Evolutionary conservation across 2,329 filamentous ascomycete species (phyloP).

Genomic region (Alternaria rosae): DNA sequence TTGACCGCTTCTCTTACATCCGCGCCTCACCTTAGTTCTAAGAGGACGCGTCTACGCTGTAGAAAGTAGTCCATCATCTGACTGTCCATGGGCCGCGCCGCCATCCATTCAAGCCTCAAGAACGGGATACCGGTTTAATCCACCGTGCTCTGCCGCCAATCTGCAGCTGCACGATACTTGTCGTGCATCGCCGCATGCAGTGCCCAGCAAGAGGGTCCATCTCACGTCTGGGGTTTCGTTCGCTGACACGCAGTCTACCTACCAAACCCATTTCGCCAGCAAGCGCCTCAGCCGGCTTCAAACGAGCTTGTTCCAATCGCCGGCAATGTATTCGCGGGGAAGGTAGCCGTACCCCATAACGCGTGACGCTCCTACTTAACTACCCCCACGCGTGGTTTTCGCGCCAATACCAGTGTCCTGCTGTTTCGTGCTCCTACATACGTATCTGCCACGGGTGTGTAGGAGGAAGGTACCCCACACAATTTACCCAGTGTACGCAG

Average conservation of each 20-base stretch:
- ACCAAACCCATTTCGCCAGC: slow-evolving; percentile 25
- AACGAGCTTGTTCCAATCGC: slow-evolving; percentile 30
- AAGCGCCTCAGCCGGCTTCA: slow-evolving; percentile 44
- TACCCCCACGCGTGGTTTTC: slow-evolving; percentile 16
- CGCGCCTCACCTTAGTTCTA: slow-evolving; percentile 7
- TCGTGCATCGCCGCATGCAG: slow-evolving; percentile 27
- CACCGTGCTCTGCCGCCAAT: slow-evolving; percentile 8
- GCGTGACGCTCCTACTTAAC: slow-evolving; percentile 5
- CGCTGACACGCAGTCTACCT: slow-evolving; percentile 23
- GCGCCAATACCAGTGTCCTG: neutral
- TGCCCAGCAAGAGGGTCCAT: slow-evolving; percentile 20
- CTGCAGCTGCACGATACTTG: slow-evolving; percentile 9
- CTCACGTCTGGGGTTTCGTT: slow-evolving; percentile 28
- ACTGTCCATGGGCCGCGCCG: slow-evolving; percentile 25
- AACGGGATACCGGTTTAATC: slow-evolving; percentile 28
- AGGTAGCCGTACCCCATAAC: slow-evolving; percentile 18
- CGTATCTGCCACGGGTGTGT: neutral
- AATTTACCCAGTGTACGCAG: neutral
- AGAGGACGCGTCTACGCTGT: slow-evolving; percentile 21
- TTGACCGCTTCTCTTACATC: slow-evolving; percentile 34
- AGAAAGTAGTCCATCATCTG: slow-evolving; percentile 36
- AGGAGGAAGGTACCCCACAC: neutral
- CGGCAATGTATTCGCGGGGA: slow-evolving; percentile 35
- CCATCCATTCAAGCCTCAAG: slow-evolving; percentile 18
- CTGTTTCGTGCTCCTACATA: neutral